Evolutionary conservation across 2,329 filamentous ascomycete species (phyloP).

Genomic region (Colletotrichum chlorophyti): DNA sequence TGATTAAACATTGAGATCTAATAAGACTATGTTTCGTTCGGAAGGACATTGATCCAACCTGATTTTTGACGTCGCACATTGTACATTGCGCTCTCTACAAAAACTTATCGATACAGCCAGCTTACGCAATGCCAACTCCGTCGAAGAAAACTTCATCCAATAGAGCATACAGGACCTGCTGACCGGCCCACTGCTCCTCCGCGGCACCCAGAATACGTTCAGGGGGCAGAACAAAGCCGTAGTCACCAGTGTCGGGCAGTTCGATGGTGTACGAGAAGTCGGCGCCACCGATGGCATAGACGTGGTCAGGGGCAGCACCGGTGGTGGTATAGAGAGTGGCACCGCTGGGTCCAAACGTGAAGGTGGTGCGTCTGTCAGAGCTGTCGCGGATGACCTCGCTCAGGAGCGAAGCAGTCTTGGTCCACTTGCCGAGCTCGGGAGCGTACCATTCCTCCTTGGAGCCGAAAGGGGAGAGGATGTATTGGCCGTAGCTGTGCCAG

Average conservation of each 20-base stretch:
- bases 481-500: slow-evolving; percentile 54
- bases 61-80: too few relatives aligned
- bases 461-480: slow-evolving; percentile 51
- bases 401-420: slow-evolving; percentile 40
- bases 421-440: slow-evolving; percentile 47
- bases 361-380: slow-evolving; percentile 42
- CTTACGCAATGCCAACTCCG: slow-evolving; percentile 33
- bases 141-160: slow-evolving; percentile 45
- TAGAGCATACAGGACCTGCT: slow-evolving; percentile 39
- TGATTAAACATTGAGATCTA: too few relatives aligned
- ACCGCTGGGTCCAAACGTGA: slow-evolving; percentile 45
- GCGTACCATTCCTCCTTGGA: slow-evolving; percentile 49
- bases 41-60: too few relatives aligned
- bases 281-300: slow-evolving; percentile 34
- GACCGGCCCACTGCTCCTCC: slow-evolving; percentile 44
- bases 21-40: too few relatives aligned
- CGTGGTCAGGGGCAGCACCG: slow-evolving; percentile 37
- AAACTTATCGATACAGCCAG: too few relatives aligned
- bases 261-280: slow-evolving; percentile 50
- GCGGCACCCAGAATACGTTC: slow-evolving; percentile 43
- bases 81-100: too few relatives aligned
- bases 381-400: slow-evolving; percentile 41
- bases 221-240: slow-evolving; percentile 46
- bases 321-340: slow-evolving; percentile 44
- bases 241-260: slow-evolving; percentile 40